Evolutionary conservation across 257 asterid species (phyloP), one percentile per base, ranked within the genome.

Genomic region (Ophiorrhiza pumila): DNA sequence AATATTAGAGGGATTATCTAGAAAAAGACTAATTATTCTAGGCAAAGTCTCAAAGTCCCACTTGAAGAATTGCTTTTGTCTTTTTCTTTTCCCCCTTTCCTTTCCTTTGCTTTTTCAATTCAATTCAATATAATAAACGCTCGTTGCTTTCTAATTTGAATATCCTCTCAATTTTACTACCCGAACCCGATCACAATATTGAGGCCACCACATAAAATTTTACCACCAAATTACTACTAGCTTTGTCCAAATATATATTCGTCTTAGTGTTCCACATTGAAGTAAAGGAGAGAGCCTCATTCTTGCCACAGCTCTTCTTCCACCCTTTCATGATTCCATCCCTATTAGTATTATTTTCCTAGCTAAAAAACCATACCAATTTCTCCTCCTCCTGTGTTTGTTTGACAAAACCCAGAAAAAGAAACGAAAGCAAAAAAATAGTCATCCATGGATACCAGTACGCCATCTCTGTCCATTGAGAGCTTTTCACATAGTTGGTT

Each of bases 401-500:
- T 77, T 83, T 78, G 74, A 78, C 68, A 20, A 6, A 45, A 32
- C 15, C 4, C 52, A 10, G 15, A 47, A 5, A 47, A 10, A 47
- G 13, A 13, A 17, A 47, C 6, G 22, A 47, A 17, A 42, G 52
- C n/a, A 25, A 3, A 32, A 76, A 59, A 39, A 45, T 34, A 47
- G 15, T 46, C 78, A 41, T 35, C 80, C 52, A 89, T 89, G 91
- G 96, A 85, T 37, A 70, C 29, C 50, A 77, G 81, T 20, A 69
- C 82, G 5, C 85, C 85, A 52, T 78, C 88, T 68, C 88, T 88
- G 65, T 86, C 94, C 56, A 86, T 74, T 27, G 96, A 91, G 73
- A 91, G 95, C 72, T 91, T 91, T 72, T 89, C 97, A 2, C 87
- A 86, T 39, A 88, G 91, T 64, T 89, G 97, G 97, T 32, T 86